Evolutionary conservation across 208 protist species (phyloP).

Genomic region (Trypanosoma platydactyli): DNA sequence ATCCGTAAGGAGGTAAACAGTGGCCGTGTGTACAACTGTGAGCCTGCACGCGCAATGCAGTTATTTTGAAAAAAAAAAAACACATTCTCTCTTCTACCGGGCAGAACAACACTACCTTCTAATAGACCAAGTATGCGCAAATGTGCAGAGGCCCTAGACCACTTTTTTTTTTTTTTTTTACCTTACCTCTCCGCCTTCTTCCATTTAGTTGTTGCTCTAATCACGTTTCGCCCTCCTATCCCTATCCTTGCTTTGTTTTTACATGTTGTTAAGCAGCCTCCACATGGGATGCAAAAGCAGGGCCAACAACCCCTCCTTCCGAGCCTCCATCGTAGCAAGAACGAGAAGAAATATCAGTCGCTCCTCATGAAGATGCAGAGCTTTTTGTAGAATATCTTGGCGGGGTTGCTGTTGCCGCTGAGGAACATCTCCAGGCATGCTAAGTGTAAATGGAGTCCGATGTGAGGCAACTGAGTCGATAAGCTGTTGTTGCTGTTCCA

Average conservation of each 20-base stretch:
- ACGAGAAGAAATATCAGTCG: slow-evolving; percentile 64
- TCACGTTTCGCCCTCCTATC: background rate
- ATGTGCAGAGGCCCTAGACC: no score
- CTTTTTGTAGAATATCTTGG: slow-evolving; percentile 37
- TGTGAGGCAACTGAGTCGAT: slow-evolving; percentile 19
- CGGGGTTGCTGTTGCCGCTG: slow-evolving; percentile 8
- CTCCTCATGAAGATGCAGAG: slow-evolving; percentile 68
- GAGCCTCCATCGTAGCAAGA: slow-evolving; percentile 73
- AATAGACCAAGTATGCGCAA: no score
- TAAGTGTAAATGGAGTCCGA: slow-evolving; percentile 21
- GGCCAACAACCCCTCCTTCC: slow-evolving; percentile 74
- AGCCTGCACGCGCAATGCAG: no score
- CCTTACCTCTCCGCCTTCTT: background rate
- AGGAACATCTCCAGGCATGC: slow-evolving; percentile 4
- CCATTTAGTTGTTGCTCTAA: no score
- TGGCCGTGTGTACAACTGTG: no score
- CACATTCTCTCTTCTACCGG: no score
- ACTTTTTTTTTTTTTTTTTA: slow-evolving; percentile 5
- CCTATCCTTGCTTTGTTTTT: background rate
- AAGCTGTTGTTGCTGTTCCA: slow-evolving; percentile 18
- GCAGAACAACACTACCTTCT: no score
- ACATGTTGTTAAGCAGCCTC: slow-evolving; percentile 52
- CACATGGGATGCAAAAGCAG: slow-evolving; percentile 65
- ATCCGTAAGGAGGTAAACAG: no score
- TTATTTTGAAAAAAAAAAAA: no score